These are phyloP conservation scores for Pseudozyma hubeiensis DNA, from an alignment of 1,284 basidiomycete species.

Conservation along the genomic window DNA sequence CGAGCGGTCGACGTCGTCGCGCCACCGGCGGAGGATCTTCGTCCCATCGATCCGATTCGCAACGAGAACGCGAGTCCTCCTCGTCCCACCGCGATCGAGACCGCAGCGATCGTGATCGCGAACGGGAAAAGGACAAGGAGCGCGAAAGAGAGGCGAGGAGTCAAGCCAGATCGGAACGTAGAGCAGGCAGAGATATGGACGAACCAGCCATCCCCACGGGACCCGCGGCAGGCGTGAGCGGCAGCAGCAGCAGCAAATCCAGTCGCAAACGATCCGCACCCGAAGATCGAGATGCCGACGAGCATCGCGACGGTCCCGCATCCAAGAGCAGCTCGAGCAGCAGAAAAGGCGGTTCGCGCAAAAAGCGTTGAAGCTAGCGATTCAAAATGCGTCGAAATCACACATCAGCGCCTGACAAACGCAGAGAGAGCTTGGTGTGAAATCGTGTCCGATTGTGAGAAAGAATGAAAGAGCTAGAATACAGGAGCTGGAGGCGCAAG, in stretches of 20 bases:
- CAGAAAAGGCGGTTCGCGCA: constrained; percentile 11
- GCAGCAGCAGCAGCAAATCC: constrained; percentile 5
- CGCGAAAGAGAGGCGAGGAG: constrained; percentile 33
- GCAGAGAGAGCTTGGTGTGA: not conserved
- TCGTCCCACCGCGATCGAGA: constrained; percentile 20
- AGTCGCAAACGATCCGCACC: constrained; percentile 39
- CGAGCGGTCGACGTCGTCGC: constrained; percentile 14
- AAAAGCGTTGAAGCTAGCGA: constrained; percentile 19
- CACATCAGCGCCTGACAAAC: too few relatives aligned
- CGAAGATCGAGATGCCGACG: constrained; percentile 37
- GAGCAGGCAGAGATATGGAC: constrained; percentile 42
- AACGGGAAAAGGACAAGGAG: constrained; percentile 31
- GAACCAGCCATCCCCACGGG: constrained; percentile 19
- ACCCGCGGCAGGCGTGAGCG: constrained; percentile 3
- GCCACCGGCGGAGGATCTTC: not conserved
- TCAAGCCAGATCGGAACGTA: constrained; percentile 36
- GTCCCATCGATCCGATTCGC: constrained; percentile 4
- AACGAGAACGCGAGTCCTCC: constrained; percentile 32
- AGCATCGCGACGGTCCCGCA: constrained; percentile 4
- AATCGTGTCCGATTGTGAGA: not conserved
- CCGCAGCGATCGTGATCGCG: constrained; percentile 30
- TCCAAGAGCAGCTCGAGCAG: constrained; percentile 9
- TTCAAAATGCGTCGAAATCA: too few relatives aligned
- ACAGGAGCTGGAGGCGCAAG: not conserved
- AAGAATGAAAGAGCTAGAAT: not conserved